Evolutionary conservation across 225 moss, liverwort and hornwort genomes (phyloP).

Genomic region (Pseudisothecium myosuroides): DNA sequence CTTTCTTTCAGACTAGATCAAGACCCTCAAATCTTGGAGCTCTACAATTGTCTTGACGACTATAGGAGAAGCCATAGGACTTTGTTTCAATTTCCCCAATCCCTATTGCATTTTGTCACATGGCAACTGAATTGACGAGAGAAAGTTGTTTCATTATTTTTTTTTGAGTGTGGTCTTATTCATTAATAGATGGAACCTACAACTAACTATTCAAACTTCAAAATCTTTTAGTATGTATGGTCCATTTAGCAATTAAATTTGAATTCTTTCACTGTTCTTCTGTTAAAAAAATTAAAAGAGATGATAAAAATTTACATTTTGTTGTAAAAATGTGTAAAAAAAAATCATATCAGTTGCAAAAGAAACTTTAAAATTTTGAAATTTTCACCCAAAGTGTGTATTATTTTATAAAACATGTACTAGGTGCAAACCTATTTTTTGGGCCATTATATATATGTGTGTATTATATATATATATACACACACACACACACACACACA

Average conservation of each 20-base stretch:
- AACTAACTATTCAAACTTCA: background rate
- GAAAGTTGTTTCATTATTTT: background rate
- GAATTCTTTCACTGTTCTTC: fast-evolving
- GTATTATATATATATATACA: too few relatives aligned
- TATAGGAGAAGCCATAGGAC: background rate
- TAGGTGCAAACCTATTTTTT: background rate
- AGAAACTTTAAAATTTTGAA: background rate
- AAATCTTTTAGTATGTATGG: background rate
- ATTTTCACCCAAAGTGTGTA: background rate
- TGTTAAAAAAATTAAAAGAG: background rate
- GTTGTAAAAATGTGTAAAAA: background rate
- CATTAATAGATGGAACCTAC: background rate
- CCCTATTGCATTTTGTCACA: background rate
- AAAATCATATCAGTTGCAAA: background rate
- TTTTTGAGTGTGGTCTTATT: background rate
- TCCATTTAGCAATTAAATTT: background rate
- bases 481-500: too few relatives aligned
- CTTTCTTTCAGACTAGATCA: background rate
- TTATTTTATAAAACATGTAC: background rate
- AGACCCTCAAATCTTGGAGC: fast-evolving
- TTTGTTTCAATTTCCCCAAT: background rate
- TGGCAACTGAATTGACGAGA: background rate
- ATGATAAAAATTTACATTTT: background rate
- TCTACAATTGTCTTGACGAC: background rate
- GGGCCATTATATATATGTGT: background rate